Percentiles rank a stretch among this genome's conserved stretches.
phyloP scores from a whole-genome alignment of 163 green algal species.

The Chlamydomonas reinhardtii region DNA sequence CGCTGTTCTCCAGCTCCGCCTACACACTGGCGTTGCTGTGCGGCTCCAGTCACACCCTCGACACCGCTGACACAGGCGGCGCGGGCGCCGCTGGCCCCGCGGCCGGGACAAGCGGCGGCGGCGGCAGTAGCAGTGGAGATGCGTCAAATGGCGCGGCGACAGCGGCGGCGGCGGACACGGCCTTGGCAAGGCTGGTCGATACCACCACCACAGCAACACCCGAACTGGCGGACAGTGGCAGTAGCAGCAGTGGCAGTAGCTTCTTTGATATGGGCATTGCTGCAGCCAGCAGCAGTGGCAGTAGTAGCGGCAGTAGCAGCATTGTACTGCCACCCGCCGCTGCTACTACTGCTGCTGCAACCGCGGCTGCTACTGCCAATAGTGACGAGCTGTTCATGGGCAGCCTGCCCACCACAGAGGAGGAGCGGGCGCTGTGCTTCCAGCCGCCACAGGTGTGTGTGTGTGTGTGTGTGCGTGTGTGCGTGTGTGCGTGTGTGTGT shows the following conservation, averaged over 20 bases:
- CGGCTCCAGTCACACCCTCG: neutral
- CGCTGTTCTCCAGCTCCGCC: neutral
- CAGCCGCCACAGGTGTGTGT: neutral
- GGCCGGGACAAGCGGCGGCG: neutral
- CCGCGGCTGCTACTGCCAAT: neutral
- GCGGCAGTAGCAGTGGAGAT: no score
- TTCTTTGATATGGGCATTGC: no score
- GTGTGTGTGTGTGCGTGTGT: no score
- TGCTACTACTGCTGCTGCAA: no score
- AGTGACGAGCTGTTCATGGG: neutral
- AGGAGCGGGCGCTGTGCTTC: neutral
- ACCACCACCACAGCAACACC: neutral
- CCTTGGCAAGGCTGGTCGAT: neutral
- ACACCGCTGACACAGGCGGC: no score
- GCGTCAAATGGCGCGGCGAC: neutral
- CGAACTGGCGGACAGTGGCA: neutral
- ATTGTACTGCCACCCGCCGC: no score
- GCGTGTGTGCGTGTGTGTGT: no score
- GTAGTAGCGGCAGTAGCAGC: neutral
- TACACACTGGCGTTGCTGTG: neutral
- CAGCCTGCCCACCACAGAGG: neutral
- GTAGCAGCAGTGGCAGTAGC: no score
- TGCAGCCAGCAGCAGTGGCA: neutral
- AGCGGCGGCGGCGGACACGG: neutral
- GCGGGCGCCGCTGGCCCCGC: no score